Evolutionary conservation across 192 early-diverging fungal species (phyloP), one percentile per base, ranked within the genome.

Genomic region (Paraglomus brasilianum): DNA sequence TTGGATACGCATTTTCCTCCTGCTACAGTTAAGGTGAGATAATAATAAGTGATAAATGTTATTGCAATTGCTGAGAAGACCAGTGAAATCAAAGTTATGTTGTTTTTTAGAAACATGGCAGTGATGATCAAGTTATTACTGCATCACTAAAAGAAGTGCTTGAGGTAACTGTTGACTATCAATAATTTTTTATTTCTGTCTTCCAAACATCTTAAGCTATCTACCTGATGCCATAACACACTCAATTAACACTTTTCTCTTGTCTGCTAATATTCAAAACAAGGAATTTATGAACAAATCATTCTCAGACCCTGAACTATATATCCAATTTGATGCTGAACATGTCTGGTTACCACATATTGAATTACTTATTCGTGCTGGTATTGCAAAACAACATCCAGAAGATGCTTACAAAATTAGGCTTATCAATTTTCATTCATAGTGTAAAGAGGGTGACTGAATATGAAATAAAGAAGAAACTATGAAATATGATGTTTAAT

Each of bases 261-360:
- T 55, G 14, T 55, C 14, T 55, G 11, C 8, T 55, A 17, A 21
- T 59, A n/a, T n/a, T n/a, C n/a, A n/a, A n/a, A n/a, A n/a, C n/a
- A n/a, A 81, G 75, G 74, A 82, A 68, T 50, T 82, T 19, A 81
- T 82, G 79, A 82, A 82, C 59, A 51, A 41, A 11, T 51, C 72
- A 6, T 64, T 69, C 14, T 39, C n/a, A n/a, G 47, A 48, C 56
- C 56, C 75, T 0, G 58, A 75, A 48, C 77, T 79, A 1, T 82
- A 81, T 50, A 41, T 78, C 1, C 10, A 19, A 8, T 19, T 82
- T 9, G 47, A 69, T 38, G 48, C 53, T 14, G 74, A 75, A 11
- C 63, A 47, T 19, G 74, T 69, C 45, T 80, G 79, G 79, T 39
- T 62, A 3, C 81, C 81, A 11, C 76, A 82, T 58, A 57, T 80